Evolutionary conservation across 1,139 yeast genomes (phyloP).

Genomic region (Trichomonascaceae sp.): DNA sequence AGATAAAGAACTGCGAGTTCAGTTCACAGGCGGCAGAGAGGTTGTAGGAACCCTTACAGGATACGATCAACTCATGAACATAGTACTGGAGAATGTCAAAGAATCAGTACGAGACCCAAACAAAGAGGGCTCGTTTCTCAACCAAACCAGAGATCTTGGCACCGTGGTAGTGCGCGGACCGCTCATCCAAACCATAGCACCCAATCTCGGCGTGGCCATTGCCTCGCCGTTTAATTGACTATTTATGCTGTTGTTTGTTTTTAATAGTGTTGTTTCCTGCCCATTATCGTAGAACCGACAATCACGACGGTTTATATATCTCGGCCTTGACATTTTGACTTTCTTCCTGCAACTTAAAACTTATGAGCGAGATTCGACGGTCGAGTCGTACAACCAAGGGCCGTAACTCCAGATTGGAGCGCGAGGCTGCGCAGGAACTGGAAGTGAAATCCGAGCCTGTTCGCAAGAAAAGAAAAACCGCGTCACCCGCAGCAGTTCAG

Average conservation of each 20-base stretch:
- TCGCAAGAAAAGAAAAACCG: slow-evolving; percentile 5
- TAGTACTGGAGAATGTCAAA: slow-evolving; percentile 73
- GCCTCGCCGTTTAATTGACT: not conserved
- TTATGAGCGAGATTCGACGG: slow-evolving; percentile 20
- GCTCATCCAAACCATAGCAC: slow-evolving; percentile 64
- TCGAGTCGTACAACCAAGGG: slow-evolving; percentile 34
- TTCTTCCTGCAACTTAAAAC: no score
- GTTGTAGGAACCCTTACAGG: slow-evolving; percentile 75
- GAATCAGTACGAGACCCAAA: slow-evolving; percentile 47
- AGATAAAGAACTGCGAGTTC: slow-evolving; percentile 62
- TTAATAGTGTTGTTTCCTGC: no score
- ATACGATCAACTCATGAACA: slow-evolving; percentile 83
- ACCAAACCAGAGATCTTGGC: slow-evolving; percentile 52
- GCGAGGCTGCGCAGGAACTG: slow-evolving; percentile 14
- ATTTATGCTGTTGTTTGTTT: not conserved
- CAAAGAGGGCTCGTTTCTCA: slow-evolving; percentile 37
- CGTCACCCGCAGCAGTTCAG: slow-evolving; percentile 2
- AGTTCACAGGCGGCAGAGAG: slow-evolving; percentile 78
- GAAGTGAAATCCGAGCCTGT: slow-evolving; percentile 7
- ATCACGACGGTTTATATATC: no score
- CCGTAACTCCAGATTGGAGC: slow-evolving; percentile 25
- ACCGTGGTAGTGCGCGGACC: slow-evolving; percentile 84
- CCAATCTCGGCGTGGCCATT: no score
- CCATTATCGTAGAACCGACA: no score
- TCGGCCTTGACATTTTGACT: no score